Conservation (phyloP, 2,329 filamentous ascomycete species). For the Aplosporella prunicola region DNA sequence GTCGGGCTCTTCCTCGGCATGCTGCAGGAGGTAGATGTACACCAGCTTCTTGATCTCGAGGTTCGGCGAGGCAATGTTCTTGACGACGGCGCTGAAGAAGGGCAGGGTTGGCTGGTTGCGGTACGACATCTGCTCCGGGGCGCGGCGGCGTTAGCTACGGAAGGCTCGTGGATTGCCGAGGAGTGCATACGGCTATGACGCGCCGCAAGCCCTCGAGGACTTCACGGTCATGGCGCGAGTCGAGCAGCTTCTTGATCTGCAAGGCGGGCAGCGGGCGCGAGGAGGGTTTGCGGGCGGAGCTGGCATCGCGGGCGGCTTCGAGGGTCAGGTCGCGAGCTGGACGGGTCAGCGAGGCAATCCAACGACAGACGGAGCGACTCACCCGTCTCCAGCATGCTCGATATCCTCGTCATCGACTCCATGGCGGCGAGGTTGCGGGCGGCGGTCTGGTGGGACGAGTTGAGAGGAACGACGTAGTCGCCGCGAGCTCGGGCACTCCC, state of each 20-base stretch:
- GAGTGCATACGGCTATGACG: conserved; percentile 64
- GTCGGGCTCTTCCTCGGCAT: conserved; percentile 93
- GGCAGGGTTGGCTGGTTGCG: conserved; percentile 75
- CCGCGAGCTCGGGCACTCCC: too few relatives aligned
- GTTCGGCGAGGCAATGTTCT: conserved; percentile 91
- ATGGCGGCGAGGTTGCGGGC: conserved; percentile 40
- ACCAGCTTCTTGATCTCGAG: conserved; percentile 96
- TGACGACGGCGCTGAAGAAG: conserved; percentile 96
- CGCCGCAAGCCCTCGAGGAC: conserved; percentile 83
- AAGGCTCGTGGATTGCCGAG: conserved; percentile 11
- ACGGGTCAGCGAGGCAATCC: conserved; percentile 1
- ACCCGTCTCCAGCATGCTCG: conserved; percentile 91
- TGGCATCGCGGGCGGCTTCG: conserved; percentile 86
- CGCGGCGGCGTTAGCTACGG: not conserved
- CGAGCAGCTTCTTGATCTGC: conserved; percentile 89
- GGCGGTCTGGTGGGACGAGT: too few relatives aligned
- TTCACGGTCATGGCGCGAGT: conserved; percentile 87
- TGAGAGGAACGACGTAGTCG: too few relatives aligned
- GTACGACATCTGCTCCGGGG: conserved; percentile 82
- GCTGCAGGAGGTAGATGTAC: conserved; percentile 94
- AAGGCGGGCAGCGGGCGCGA: conserved; percentile 61
- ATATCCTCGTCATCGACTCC: conserved; percentile 95
- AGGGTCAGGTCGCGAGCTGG: conserved; percentile 91
- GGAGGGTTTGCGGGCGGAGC: conserved; percentile 46
- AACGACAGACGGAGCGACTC: conserved; percentile 26